These are phyloP conservation scores for Trichoderma asperellum DNA, from an alignment of 2,329 filamentous ascomycete species.

Conservation along the genomic window DNA sequence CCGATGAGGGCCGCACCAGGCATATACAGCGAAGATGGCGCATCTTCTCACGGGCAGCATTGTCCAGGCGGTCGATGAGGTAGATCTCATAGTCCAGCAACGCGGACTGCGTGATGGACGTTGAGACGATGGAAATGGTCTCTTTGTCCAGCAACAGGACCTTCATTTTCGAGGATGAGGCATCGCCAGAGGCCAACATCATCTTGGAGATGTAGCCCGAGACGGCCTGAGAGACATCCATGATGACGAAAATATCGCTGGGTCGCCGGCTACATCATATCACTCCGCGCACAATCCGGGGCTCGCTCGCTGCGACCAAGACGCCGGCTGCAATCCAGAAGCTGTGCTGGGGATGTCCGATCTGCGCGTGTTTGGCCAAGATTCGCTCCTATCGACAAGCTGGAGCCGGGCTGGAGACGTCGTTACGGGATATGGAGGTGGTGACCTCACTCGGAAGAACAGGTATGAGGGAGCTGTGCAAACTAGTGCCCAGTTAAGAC, in stretches of 20 bases:
- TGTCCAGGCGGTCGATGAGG: conserved; percentile 94
- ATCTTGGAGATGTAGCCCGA: conserved; percentile 97
- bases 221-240: conserved; percentile 94
- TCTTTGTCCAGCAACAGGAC: conserved; percentile 91
- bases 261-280: conserved; percentile 22
- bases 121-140: conserved; percentile 91
- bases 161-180: conserved; percentile 91
- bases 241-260: conserved; percentile 47
- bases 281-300: conserved; percentile 10
- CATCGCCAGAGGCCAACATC: conserved; percentile 74
- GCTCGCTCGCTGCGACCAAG: background rate
- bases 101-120: conserved; percentile 91
- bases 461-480: conserved; percentile 1
- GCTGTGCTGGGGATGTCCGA: background rate
- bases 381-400: conserved; percentile 5
- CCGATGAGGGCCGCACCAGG: conserved; percentile 87
- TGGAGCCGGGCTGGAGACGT: conserved; percentile 26
- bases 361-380: background rate
- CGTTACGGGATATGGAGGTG: conserved; percentile 16
- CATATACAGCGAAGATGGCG: conserved; percentile 92
- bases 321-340: background rate
- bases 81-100: conserved; percentile 97
- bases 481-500: conserved; percentile 4
- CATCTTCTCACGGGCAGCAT: conserved; percentile 92
- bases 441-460: conserved; percentile 27